Base-by-base conservation (phyloP, 345 rosid genomes). In the Hevea brasiliensis region DNA sequence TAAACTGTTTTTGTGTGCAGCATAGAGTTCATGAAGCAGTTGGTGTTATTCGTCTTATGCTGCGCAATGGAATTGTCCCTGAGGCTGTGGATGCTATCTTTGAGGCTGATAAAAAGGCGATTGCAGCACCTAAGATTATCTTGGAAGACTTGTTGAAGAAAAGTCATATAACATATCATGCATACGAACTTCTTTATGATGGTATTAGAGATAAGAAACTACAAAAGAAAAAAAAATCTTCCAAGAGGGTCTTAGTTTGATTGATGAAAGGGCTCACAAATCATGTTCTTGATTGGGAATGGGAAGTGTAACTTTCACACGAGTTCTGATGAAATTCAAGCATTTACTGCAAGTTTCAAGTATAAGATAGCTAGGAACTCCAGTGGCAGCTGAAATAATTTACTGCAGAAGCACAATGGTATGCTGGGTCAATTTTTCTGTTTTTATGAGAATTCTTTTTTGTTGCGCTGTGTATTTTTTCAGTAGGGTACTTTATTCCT, bases 61-160 rank as follows among this genome's bases (percentile, higher is more conserved):
- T 88, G 76, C 78, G 69, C 61, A 82, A 77, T 72, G 93, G 85
- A 12, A 65, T 94, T 32, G 93, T 94, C 44, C 98, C 97, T 40
- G 95, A 86, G 76, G 86, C 73, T 73, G 98, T 89, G 77, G 79
- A 81, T 75, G 82, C 85, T 14, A 92, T 92, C 74, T 90, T 87
- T 68, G 96, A 92, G 67, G 81, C 89, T 67, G 88, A 88, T 69
- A 94, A 92, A 76, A 92, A 68, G 84, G 89, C 79, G 66, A 84
- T 88, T 67, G 98, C 95, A 21, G 92, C 98, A 55, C 80, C 85
- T 17, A 92, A 94, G 89, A 90, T 92, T 74, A 82, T 90, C 55
- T 86, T 92, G 80, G 98, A 94, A 80, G 91, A 92, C 77, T 81
- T 92, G 79, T 82, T 94, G 89, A 94, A 85, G 85, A 89, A 87